Evolutionary conservation across 148 eudicot species (phyloP).

Genomic region (Rhododendron vialii): DNA sequence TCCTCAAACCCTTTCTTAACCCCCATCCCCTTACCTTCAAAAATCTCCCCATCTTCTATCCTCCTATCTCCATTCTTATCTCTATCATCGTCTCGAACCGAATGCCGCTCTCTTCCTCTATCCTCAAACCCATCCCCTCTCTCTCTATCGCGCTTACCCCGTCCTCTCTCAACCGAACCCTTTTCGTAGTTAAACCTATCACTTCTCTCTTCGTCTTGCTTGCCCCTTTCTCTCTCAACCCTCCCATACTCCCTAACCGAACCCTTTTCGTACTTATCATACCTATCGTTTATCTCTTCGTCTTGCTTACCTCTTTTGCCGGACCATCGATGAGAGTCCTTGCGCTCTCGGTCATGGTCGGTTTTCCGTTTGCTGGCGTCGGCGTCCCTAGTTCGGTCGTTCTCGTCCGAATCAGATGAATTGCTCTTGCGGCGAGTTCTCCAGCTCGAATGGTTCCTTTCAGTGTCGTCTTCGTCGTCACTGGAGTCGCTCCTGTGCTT

Average conservation of each 20-base stretch:
- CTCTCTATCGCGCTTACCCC: slow-evolving; percentile 16
- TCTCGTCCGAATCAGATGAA: neutral
- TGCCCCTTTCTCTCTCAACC: slow-evolving; percentile 5
- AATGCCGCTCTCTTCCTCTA: neutral
- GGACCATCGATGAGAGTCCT: neutral
- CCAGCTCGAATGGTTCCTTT: neutral
- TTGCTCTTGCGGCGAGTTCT: neutral
- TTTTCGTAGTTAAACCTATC: neutral
- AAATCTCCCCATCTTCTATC: neutral
- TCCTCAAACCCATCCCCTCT: neutral
- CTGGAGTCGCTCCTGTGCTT: slow-evolving; percentile 1
- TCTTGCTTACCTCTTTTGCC: neutral
- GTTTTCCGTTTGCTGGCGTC: neutral
- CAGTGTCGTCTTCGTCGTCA: neutral
- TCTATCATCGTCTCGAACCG: neutral
- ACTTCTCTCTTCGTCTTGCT: neutral
- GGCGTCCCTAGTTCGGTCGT: neutral
- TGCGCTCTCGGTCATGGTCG: neutral
- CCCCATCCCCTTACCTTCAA: neutral
- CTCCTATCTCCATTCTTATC: neutral
- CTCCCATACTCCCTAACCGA: neutral
- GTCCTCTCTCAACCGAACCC: neutral
- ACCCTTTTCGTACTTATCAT: neutral
- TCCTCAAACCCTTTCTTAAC: neutral
- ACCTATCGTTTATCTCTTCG: neutral